Conservation (phyloP, 345 rosid species). For the Psidium friedrichsthalianum region DNA sequence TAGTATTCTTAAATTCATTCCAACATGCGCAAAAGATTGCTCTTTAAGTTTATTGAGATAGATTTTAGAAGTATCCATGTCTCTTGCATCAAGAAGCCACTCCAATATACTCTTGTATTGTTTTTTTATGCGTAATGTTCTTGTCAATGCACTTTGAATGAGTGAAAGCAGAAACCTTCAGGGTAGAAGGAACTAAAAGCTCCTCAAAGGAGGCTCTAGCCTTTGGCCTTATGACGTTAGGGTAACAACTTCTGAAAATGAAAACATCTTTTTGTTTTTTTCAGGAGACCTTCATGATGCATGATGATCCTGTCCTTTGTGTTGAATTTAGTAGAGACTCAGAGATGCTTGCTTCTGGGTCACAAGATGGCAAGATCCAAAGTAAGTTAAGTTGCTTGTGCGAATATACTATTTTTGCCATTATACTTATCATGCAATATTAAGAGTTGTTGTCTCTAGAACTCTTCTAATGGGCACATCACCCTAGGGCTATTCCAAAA, state of each 20-base stretch:
- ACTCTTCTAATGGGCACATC: background rate
- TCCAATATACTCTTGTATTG: background rate
- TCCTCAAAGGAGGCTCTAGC: background rate
- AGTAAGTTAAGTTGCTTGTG: constrained; percentile 22
- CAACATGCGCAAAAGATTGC: background rate
- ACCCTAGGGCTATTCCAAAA: background rate
- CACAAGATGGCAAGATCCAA: constrained; percentile 95
- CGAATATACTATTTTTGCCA: background rate
- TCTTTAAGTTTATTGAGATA: background rate
- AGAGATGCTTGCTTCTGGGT: constrained; percentile 92
- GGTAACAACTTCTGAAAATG: background rate
- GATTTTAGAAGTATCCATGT: background rate
- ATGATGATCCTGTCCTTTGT: constrained; percentile 92
- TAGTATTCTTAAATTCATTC: background rate
- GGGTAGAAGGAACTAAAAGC: background rate
- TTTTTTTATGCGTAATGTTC: background rate
- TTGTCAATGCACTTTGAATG: background rate
- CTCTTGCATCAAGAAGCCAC: background rate
- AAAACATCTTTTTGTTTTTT: constrained; percentile 7
- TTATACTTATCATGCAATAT: background rate
- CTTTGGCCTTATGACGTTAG: background rate
- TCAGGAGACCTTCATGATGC: constrained; percentile 99
- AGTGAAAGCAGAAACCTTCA: background rate
- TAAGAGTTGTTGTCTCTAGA: background rate
- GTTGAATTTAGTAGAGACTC: constrained; percentile 98